Evolutionary conservation across 345 rosid species (phyloP).

Genomic region (Leavenworthia alabamica): DNA sequence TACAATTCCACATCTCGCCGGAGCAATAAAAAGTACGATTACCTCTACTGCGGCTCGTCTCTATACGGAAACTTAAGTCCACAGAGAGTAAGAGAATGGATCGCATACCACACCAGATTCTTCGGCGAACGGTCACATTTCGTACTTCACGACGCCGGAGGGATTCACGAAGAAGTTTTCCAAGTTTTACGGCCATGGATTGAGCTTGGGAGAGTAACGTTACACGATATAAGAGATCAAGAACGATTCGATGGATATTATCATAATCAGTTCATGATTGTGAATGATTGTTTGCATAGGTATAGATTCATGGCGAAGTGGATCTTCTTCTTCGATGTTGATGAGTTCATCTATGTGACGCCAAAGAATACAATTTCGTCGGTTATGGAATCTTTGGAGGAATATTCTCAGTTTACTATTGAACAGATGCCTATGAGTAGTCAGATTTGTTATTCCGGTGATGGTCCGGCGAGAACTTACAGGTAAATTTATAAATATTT

Average conservation of each 20-base stretch:
- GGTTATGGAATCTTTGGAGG: constrained; percentile 57
- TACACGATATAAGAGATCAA: constrained; percentile 73
- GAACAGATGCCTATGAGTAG: constrained; percentile 83
- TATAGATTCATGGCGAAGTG: constrained; percentile 69
- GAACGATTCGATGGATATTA: constrained; percentile 93
- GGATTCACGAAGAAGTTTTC: constrained; percentile 60
- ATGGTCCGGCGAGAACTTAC: constrained; percentile 52
- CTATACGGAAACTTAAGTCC: constrained; percentile 75
- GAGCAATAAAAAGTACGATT: constrained; percentile 53
- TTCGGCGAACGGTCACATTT: constrained; percentile 74
- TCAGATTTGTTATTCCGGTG: constrained; percentile 58
- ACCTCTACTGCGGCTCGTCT: constrained; percentile 80
- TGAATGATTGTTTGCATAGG: constrained; percentile 82
- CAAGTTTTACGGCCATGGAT: constrained; percentile 88
- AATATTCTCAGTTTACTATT: constrained; percentile 60
- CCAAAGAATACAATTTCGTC: constrained; percentile 46
- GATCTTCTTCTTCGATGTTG: constrained; percentile 92
- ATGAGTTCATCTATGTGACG: constrained; percentile 64
- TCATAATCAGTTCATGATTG: constrained; percentile 90
- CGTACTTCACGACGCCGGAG: constrained; percentile 86
- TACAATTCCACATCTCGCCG: constrained; percentile 24
- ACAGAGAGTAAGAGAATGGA: constrained; percentile 77
- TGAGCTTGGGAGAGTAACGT: constrained; percentile 72
- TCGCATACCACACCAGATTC: constrained; percentile 70
- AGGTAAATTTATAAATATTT: constrained; percentile 32